Evolutionary conservation across 116 monocot genomes (phyloP).

Genomic region (Posidonia oceanica): DNA sequence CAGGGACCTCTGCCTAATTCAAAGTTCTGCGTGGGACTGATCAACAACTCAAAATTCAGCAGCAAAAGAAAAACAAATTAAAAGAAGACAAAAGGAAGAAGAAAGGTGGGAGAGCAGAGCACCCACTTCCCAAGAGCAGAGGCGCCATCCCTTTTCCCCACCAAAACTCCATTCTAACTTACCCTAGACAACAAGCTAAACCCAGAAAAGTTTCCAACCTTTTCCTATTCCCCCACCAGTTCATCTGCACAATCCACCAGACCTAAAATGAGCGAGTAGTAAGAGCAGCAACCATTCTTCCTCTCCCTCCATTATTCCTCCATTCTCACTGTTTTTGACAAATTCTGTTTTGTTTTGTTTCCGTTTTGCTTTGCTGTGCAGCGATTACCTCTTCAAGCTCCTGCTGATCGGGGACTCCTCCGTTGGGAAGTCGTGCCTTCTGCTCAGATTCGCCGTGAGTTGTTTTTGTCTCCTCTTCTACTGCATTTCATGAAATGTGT

Average conservation of each 20-base stretch:
- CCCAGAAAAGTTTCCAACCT: background rate
- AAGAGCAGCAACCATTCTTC: constrained; percentile 6
- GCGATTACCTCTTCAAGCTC: constrained; percentile 94
- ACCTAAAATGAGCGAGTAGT: constrained; percentile 53
- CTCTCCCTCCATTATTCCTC: background rate
- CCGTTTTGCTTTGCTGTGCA: constrained; percentile 4
- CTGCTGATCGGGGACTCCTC: constrained; percentile 86
- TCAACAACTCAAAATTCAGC: no score
- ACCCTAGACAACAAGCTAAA: background rate
- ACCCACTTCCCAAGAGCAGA: background rate
- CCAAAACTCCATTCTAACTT: background rate
- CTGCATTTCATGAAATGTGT: constrained; percentile 1
- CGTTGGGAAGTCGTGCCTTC: constrained; percentile 87
- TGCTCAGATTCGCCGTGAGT: constrained; percentile 80
- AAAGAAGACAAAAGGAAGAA: background rate
- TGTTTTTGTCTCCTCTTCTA: background rate
- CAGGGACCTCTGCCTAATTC: no score
- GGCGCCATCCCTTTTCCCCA: background rate
- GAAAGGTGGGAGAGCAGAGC: background rate
- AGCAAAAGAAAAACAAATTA: no score
- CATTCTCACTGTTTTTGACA: background rate
- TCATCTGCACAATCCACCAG: background rate
- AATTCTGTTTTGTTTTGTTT: constrained; percentile 5
- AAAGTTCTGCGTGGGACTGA: no score
- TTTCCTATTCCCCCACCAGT: background rate